A percentile compares a stretch with the other conserved stretches of the same genome.
Evolutionary conservation across 1,284 basidiomycete species (phyloP).

Genomic region (Melampsora americana): DNA sequence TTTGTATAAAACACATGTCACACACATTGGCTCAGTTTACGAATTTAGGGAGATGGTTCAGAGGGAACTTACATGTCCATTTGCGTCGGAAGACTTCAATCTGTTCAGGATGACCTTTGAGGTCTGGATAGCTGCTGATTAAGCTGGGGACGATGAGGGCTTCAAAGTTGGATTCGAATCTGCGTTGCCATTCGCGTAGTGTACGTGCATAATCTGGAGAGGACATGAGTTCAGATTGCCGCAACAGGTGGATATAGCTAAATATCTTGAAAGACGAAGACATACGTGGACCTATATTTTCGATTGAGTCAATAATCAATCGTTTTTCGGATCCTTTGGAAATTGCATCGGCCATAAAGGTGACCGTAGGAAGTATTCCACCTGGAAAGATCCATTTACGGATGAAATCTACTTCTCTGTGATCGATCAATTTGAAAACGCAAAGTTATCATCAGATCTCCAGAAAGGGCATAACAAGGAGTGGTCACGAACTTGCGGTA

Average conservation of each 20-base stretch:
- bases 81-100: constrained; percentile 73
- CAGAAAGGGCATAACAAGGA: neutral
- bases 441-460: neutral
- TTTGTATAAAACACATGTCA: constrained; percentile 17
- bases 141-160: constrained; percentile 64
- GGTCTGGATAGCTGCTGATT: constrained; percentile 63
- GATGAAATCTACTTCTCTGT: constrained; percentile 65
- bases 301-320: constrained; percentile 67
- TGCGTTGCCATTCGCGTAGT: constrained; percentile 71
- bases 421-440: neutral
- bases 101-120: constrained; percentile 60
- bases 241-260: neutral
- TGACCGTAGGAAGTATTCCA: constrained; percentile 69
- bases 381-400: constrained; percentile 86
- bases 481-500: constrained; percentile 50
- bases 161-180: constrained; percentile 66
- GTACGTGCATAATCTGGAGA: constrained; percentile 72
- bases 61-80: constrained; percentile 67
- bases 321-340: constrained; percentile 62
- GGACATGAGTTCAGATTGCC: neutral
- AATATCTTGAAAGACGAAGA: constrained; percentile 20
- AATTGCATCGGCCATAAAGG: constrained; percentile 63
- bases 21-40: neutral
- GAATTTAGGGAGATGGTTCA: constrained; percentile 10
- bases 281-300: constrained; percentile 66